phyloP scores from a whole-genome alignment of 176 grass and related monocot genomes.

The Tuctoria greenei region DNA sequence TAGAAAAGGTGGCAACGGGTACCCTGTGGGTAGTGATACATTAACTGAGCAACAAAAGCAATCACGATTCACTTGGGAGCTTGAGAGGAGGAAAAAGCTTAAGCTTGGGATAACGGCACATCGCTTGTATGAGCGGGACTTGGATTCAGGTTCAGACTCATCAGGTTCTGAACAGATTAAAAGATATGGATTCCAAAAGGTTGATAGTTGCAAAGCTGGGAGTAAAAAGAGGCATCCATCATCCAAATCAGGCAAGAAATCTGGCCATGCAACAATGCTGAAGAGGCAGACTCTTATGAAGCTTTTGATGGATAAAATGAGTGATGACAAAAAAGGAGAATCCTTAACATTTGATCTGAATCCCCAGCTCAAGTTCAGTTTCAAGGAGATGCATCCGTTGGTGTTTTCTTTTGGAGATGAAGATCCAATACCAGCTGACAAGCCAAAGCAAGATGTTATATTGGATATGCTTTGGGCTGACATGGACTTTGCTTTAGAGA shows the following conservation, averaged over 20 bases:
- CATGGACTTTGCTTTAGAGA: constrained; percentile 72
- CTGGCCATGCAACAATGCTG: constrained; percentile 27
- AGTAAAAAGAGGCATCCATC: constrained; percentile 34
- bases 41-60: constrained; percentile 33
- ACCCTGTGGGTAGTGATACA: constrained; percentile 4
- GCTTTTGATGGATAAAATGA: constrained; percentile 65
- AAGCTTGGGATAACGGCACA: constrained; percentile 39
- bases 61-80: constrained; percentile 52
- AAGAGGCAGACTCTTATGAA: constrained; percentile 58
- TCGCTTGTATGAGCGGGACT: constrained; percentile 35
- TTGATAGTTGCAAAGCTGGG: constrained; percentile 19
- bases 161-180: constrained; percentile 30
- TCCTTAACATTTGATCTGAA: constrained; percentile 46
- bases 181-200: constrained; percentile 32
- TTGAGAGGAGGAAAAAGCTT: constrained; percentile 48
- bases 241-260: constrained; percentile 43
- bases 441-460: constrained; percentile 40
- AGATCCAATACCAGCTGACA: constrained; percentile 42
- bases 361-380: constrained; percentile 41
- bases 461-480: constrained; percentile 76
- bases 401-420: constrained; percentile 75
- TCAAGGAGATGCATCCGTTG: constrained; percentile 61
- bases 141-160: constrained; percentile 43
- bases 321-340: constrained; percentile 33
- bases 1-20: constrained; percentile 22